phyloP scores from a whole-genome alignment of 1,284 basidiomycete genomes.

The Ganoderma leucocontextum region DNA sequence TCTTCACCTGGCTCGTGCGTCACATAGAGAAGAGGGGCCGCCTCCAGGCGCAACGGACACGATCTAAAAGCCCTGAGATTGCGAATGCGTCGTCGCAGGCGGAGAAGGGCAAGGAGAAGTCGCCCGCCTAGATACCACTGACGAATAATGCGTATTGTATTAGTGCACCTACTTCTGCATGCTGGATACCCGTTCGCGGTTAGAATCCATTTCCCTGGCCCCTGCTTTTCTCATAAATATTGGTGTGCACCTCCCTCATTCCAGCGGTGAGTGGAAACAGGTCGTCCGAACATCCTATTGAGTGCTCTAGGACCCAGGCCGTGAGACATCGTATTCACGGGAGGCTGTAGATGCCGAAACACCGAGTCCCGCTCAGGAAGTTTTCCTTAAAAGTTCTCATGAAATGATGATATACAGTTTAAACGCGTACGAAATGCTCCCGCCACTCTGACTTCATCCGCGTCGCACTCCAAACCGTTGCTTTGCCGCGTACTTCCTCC shows the following conservation, averaged over 20 bases:
- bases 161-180: neutral
- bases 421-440: neutral
- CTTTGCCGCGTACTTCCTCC: constrained; percentile 61
- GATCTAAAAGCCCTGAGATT: constrained; percentile 7
- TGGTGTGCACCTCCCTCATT: too few relatives aligned
- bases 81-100: neutral
- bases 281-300: too few relatives aligned
- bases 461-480: constrained; percentile 53
- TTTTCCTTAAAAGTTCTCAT: too few relatives aligned
- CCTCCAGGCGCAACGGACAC: constrained; percentile 3
- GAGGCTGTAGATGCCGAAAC: too few relatives aligned
- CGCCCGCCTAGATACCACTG: neutral
- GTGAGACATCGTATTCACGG: too few relatives aligned
- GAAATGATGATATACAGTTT: too few relatives aligned
- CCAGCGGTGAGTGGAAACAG: too few relatives aligned
- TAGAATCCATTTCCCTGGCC: neutral
- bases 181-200: neutral
- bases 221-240: too few relatives aligned
- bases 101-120: constrained; percentile 21
- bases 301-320: too few relatives aligned
- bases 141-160: constrained; percentile 2
- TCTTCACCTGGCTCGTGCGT: constrained; percentile 52
- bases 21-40: constrained; percentile 30
- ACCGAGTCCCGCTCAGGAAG: too few relatives aligned
- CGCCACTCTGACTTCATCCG: constrained; percentile 25